Base-by-base conservation (phyloP, 768 basidiomycete species). In the Termitomyces sp. region DNA sequence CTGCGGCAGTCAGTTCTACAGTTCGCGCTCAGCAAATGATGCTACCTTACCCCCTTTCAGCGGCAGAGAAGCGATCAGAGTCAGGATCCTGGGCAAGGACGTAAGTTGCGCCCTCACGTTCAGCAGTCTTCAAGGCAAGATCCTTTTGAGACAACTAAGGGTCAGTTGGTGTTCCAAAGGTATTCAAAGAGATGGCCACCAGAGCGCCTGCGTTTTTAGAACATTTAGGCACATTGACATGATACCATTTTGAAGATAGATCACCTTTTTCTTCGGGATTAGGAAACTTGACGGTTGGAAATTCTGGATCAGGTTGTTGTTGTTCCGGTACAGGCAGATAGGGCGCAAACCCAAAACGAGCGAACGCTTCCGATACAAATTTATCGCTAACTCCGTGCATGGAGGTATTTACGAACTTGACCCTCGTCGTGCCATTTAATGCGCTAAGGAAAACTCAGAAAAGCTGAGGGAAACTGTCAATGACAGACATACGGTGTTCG, bases 61-160 rank as follows among this genome's bases (percentile, higher is more conserved):
- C 91, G 24, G 88, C 89, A 10, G 85, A 78, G 67, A 94, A 94
- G 36, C 90, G 75, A 71, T 94, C 93, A 4, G 88, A 82, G 65
- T 95, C 93, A 0, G 93, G 94, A 70, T 94, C 94, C 68, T 95
- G 92, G 3, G 94, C 92, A 18, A 95, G 73, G 2, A 95, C 85
- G 66, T 92, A 86, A 24, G 70, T 67, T 4, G 82, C 83, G 0
- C 75, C 77, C 18, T 75, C 71, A 2, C 63, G 59, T 30, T 84
- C 73, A 2, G 91, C 93, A 0, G 82, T 85, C 8, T 69, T 63
- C 51, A 94, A 71, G 2, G 92, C 92, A 4, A 87, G 75, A 64
- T 92, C 83, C 92, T 93, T 61, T 54, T 40, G 33, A 32, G 18
- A 32, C 47, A 28, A 26, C 26, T 8, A 53, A 30, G n/a, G 26